These are phyloP conservation scores for Trametes pubescens DNA, from an alignment of 1,284 basidiomycete species.

Conservation along the genomic window DNA sequence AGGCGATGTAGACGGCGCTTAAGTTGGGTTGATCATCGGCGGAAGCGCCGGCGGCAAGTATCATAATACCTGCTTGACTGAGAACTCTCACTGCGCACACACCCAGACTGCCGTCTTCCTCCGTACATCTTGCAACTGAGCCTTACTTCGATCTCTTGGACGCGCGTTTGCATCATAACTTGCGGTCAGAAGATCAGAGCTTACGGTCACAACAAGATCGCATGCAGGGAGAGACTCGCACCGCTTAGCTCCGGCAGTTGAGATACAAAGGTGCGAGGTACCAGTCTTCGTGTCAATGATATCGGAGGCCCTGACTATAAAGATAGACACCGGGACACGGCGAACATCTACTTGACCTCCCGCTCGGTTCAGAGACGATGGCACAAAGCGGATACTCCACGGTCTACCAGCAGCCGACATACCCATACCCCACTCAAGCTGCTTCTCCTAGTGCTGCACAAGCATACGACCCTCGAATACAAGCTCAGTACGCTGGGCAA, in stretches of 20 bases:
- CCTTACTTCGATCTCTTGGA: neutral
- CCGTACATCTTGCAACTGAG: neutral
- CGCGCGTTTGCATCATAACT: neutral
- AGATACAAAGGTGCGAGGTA: neutral
- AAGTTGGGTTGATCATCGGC: too few relatives aligned
- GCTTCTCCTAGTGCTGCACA: constrained; percentile 15
- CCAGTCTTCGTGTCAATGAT: neutral
- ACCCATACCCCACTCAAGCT: constrained; percentile 20
- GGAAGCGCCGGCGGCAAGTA: too few relatives aligned
- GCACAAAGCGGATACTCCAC: constrained; percentile 31
- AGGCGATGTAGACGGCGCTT: too few relatives aligned
- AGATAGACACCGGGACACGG: neutral
- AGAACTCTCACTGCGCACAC: neutral
- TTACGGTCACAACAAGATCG: neutral
- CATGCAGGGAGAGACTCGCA: neutral
- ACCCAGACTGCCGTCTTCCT: neutral
- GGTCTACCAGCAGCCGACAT: constrained; percentile 23
- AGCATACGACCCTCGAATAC: constrained; percentile 18
- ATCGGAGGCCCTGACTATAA: neutral
- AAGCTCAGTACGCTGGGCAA: constrained; percentile 22
- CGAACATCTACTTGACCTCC: too few relatives aligned
- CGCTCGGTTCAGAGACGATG: constrained; percentile 11
- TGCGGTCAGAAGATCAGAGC: neutral
- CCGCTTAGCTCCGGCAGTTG: neutral
- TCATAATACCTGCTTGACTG: too few relatives aligned